A percentile compares a stretch with the other conserved stretches of the same genome.
phyloP scores from a whole-genome alignment of 164 flowering plant genomes.

The Sextonia rubra region DNA sequence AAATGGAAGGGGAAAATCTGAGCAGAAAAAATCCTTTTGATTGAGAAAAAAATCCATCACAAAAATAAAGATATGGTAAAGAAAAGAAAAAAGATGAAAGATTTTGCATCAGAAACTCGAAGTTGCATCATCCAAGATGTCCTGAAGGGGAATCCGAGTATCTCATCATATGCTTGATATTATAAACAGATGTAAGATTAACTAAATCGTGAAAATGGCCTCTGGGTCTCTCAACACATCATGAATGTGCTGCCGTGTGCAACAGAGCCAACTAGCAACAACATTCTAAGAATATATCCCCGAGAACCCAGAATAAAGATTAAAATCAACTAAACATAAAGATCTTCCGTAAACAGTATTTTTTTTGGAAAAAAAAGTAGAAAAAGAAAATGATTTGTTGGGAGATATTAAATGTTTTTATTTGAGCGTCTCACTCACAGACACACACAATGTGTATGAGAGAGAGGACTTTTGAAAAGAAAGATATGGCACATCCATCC shows the following conservation, averaged over 20 bases:
- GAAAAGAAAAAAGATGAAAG: neutral
- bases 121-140: conserved; percentile 65
- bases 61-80: neutral
- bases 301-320: neutral
- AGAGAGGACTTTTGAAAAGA: too few species aligned
- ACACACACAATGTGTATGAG: too few species aligned
- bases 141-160: conserved; percentile 93
- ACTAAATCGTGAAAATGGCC: neutral
- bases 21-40: too few species aligned
- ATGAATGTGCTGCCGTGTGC: neutral
- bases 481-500: too few species aligned
- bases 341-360: neutral
- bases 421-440: too few species aligned
- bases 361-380: too few species aligned
- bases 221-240: conserved; percentile 2
- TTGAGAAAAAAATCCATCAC: neutral
- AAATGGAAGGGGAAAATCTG: too few species aligned
- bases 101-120: conserved; percentile 32
- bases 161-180: conserved; percentile 48
- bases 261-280: neutral
- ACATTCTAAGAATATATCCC: neutral
- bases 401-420: too few species aligned
- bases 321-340: neutral
- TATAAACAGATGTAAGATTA: neutral
- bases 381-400: too few species aligned